These are phyloP conservation scores for Metschnikowia lunata DNA, from an alignment of 805 yeast genomes.

Conservation along the genomic window DNA sequence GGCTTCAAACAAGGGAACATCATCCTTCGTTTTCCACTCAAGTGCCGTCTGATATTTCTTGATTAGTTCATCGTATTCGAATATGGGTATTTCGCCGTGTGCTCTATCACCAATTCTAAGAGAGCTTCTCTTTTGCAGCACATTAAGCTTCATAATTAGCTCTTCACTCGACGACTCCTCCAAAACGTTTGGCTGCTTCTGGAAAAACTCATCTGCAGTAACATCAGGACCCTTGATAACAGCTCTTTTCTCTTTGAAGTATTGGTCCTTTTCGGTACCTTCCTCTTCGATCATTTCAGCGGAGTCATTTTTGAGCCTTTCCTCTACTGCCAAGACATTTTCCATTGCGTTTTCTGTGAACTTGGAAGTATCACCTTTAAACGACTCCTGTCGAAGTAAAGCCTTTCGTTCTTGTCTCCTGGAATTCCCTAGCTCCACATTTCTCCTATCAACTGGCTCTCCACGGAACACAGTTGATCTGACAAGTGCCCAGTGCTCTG, in stretches of 20 bases:
- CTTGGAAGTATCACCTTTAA: constrained; percentile 40
- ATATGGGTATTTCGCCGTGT: neutral
- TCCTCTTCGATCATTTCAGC: constrained; percentile 10
- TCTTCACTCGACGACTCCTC: neutral
- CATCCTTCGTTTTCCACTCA: constrained; percentile 1
- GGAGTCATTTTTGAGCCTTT: constrained; percentile 18
- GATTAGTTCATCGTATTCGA: constrained; percentile 3
- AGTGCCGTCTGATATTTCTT: neutral
- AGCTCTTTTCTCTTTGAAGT: neutral
- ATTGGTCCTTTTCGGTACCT: neutral
- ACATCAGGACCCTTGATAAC: neutral
- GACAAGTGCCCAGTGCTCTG: constrained; percentile 33
- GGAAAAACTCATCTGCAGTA: neutral
- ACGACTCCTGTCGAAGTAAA: constrained; percentile 29
- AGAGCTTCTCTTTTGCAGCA: no score
- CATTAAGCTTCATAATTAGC: no score
- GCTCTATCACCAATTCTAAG: neutral
- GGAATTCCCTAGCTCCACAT: constrained; percentile 29
- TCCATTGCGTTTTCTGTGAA: constrained; percentile 35
- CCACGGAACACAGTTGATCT: constrained; percentile 29
- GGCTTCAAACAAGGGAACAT: constrained; percentile 27
- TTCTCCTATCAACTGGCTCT: constrained; percentile 26
- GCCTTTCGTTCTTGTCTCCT: constrained; percentile 26
- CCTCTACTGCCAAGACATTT: constrained; percentile 34
- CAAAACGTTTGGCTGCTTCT: neutral